phyloP scores from a whole-genome alignment of 345 rosid genomes.

The Euphorbia lathyris region DNA sequence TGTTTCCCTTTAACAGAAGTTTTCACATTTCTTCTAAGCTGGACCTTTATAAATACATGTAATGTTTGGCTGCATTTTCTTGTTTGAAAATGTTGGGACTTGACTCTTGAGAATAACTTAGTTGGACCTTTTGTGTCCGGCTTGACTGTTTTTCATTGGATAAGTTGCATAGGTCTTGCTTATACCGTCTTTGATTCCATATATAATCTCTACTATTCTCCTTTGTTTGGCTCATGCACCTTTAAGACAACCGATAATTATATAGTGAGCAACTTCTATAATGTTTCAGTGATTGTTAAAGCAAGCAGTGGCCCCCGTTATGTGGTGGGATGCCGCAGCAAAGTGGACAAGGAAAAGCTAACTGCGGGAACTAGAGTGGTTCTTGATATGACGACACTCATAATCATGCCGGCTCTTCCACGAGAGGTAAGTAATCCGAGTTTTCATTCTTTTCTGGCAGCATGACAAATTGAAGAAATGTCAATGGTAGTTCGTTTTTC shows the following conservation, averaged over 20 bases:
- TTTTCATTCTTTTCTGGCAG: no score
- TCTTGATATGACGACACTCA: constrained; percentile 66
- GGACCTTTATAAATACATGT: no score
- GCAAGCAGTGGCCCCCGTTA: constrained; percentile 95
- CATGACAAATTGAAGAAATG: not conserved
- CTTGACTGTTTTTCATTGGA: not conserved
- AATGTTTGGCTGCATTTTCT: no score
- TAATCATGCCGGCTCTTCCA: constrained; percentile 81
- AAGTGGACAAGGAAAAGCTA: constrained; percentile 87
- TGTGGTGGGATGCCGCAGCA: constrained; percentile 97
- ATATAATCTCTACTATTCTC: no score
- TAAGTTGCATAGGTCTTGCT: not conserved
- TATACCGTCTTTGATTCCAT: no score
- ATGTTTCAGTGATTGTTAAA: constrained; percentile 76
- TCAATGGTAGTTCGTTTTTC: not conserved
- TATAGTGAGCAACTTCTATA: not conserved
- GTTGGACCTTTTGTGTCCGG: not conserved
- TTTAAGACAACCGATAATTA: not conserved
- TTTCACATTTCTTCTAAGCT: no score
- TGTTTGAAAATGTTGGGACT: no score
- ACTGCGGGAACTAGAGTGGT: constrained; percentile 92
- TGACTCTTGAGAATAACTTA: no score
- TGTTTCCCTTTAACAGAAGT: no score
- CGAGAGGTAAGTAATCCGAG: constrained; percentile 51
- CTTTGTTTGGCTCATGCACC: not conserved